Evolutionary conservation across 495 filamentous ascomycete genomes (phyloP).

Genomic region (Paragyromitra xinjiangensis): DNA sequence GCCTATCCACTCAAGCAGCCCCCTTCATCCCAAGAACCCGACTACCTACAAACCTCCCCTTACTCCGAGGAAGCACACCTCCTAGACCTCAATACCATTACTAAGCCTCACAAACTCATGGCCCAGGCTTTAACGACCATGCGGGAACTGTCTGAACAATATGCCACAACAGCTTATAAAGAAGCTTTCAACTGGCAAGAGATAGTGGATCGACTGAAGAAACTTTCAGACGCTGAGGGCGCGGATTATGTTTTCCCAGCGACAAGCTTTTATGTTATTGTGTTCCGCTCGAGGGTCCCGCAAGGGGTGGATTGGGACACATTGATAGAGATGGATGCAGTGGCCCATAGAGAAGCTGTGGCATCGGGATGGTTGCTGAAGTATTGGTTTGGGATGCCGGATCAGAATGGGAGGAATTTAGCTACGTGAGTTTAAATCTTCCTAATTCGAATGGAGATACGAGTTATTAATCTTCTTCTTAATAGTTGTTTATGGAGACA

Average conservation of each 20-base stretch:
- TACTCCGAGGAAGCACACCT: slow-evolving; percentile 75
- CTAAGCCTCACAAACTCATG: slow-evolving; percentile 71
- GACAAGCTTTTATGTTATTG: slow-evolving; percentile 79
- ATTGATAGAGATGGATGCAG: slow-evolving; percentile 73
- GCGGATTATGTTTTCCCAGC: slow-evolving; percentile 68
- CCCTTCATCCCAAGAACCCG: slow-evolving; percentile 1
- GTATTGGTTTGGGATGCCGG: slow-evolving; percentile 82
- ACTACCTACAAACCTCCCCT: slow-evolving; percentile 73
- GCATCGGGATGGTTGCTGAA: slow-evolving; percentile 84
- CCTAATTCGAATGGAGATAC: not conserved
- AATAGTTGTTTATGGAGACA: slow-evolving; percentile 74
- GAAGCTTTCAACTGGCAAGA: slow-evolving; percentile 81
- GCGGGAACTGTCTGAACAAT: slow-evolving; percentile 70
- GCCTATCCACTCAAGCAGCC: not conserved
- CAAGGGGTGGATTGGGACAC: slow-evolving; percentile 68
- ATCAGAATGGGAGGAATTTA: slow-evolving; percentile 71
- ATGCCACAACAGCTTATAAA: slow-evolving; percentile 77
- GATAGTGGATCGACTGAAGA: slow-evolving; percentile 66
- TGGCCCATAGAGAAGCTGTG: slow-evolving; percentile 79
- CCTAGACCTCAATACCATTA: slow-evolving; percentile 72
- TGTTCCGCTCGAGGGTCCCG: slow-evolving; percentile 76
- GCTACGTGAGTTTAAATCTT: slow-evolving; percentile 63
- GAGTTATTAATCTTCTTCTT: not conserved
- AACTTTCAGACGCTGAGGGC: slow-evolving; percentile 59
- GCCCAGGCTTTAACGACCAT: slow-evolving; percentile 73